Conservation (phyloP, 176 grass and related monocot species). For the Pontederia paniculata region DNA sequence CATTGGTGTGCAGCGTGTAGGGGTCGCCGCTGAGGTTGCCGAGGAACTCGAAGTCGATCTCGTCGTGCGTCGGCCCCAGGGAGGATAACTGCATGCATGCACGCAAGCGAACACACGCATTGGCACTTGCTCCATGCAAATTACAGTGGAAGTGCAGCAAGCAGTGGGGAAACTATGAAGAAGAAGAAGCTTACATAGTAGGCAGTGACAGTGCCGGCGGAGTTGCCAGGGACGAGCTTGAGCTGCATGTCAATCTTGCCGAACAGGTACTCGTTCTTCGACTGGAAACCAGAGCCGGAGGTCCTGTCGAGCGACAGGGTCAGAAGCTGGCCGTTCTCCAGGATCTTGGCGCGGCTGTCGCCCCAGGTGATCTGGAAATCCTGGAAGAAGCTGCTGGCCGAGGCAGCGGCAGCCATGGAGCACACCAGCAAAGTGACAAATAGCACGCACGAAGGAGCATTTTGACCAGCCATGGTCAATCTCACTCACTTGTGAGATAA, state of each 20-base stretch:
- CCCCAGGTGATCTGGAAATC: conserved; percentile 7
- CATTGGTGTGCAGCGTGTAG: conserved; percentile 7
- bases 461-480: too few relatives aligned
- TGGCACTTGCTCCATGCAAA: too few relatives aligned
- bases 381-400: neutral
- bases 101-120: neutral
- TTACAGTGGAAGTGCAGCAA: too few relatives aligned
- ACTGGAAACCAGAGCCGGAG: conserved; percentile 12
- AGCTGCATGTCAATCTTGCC: conserved; percentile 12
- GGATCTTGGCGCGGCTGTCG: neutral
- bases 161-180: too few relatives aligned
- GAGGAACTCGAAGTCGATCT: conserved; percentile 11
- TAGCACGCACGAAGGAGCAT: too few relatives aligned
- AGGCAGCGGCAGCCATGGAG: neutral
- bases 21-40: neutral
- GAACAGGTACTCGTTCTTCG: conserved; percentile 7
- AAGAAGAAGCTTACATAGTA: conserved; percentile 3
- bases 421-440: neutral
- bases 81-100: neutral
- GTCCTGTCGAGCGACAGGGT: neutral
- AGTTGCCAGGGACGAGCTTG: conserved; percentile 2
- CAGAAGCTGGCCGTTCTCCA: neutral
- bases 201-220: conserved; percentile 9
- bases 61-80: conserved; percentile 1
- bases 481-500: too few relatives aligned